Conservation (phyloP, 1,284 basidiomycete species). For the Wolfiporia cocos region DNA sequence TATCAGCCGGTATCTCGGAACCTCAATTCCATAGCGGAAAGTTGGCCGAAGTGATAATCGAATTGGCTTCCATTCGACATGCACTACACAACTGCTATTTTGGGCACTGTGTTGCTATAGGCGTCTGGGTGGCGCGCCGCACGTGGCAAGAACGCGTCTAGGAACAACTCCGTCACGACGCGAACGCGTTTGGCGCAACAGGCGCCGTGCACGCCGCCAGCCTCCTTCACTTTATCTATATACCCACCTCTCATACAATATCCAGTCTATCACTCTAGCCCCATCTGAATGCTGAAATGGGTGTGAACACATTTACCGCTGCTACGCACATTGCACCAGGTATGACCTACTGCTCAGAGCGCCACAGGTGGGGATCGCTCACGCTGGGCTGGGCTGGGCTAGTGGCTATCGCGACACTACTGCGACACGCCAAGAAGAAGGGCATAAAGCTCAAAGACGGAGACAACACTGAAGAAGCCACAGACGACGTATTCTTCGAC, state of each 20-base stretch:
- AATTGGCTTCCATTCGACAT: too few relatives aligned
- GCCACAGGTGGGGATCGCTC: too few relatives aligned
- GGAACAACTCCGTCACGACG: constrained; percentile 1
- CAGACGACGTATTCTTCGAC: constrained; percentile 59
- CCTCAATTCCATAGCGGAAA: too few relatives aligned
- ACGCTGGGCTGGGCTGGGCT: too few relatives aligned
- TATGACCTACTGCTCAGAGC: too few relatives aligned
- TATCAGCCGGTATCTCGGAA: too few relatives aligned
- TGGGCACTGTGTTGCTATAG: too few relatives aligned
- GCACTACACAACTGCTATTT: too few relatives aligned
- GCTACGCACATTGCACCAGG: constrained; percentile 44
- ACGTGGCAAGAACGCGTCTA: constrained; percentile 5
- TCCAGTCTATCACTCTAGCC: background rate
- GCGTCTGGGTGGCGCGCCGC: constrained; percentile 4
- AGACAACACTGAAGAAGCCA: constrained; percentile 32
- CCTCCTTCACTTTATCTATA: background rate
- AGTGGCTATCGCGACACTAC: constrained; percentile 53
- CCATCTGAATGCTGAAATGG: constrained; percentile 28
- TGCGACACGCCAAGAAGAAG: constrained; percentile 50
- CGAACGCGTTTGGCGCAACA: constrained; percentile 1
- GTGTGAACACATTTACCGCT: constrained; percentile 41
- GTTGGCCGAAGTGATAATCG: too few relatives aligned
- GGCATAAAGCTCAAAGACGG: constrained; percentile 34
- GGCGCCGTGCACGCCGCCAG: background rate
- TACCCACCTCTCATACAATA: background rate